Evolutionary conservation across 495 filamentous ascomycete genomes (phyloP).

Genomic region (Penicillium daleae): DNA sequence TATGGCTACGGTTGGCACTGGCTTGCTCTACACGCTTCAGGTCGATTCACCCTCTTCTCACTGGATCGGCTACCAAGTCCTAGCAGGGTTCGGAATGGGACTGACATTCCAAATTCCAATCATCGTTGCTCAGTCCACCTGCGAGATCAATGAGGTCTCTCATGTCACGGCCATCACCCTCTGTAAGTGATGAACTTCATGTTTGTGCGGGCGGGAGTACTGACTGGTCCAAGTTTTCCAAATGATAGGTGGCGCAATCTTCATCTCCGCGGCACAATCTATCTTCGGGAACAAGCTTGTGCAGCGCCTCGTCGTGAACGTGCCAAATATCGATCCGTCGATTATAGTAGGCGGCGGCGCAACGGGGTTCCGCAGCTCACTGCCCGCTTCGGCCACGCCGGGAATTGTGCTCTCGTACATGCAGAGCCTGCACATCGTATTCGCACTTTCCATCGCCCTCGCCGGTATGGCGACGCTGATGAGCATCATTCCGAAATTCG

Average conservation of each 20-base stretch:
- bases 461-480: constrained; percentile 6
- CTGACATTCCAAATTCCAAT: neutral
- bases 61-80: constrained; percentile 38
- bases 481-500: constrained; percentile 4
- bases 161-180: neutral
- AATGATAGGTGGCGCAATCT: constrained; percentile 5
- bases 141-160: neutral
- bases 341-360: neutral
- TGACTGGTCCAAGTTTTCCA: constrained; percentile 1
- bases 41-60: constrained; percentile 19
- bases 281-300: constrained; percentile 7
- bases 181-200: neutral
- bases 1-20: constrained; percentile 56
- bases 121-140: neutral
- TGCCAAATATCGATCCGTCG: constrained; percentile 4
- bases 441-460: constrained; percentile 2
- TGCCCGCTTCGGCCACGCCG: constrained; percentile 2
- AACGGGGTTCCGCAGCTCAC: constrained; percentile 6
- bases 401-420: constrained; percentile 6
- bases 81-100: constrained; percentile 63
- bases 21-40: constrained; percentile 44
- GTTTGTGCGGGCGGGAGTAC: constrained; percentile 29
- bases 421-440: constrained; percentile 8
- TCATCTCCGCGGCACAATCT: constrained; percentile 1
- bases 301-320: neutral